Base-by-base conservation (phyloP, 345 rosid genomes). In the Eutrema heterophyllum region DNA sequence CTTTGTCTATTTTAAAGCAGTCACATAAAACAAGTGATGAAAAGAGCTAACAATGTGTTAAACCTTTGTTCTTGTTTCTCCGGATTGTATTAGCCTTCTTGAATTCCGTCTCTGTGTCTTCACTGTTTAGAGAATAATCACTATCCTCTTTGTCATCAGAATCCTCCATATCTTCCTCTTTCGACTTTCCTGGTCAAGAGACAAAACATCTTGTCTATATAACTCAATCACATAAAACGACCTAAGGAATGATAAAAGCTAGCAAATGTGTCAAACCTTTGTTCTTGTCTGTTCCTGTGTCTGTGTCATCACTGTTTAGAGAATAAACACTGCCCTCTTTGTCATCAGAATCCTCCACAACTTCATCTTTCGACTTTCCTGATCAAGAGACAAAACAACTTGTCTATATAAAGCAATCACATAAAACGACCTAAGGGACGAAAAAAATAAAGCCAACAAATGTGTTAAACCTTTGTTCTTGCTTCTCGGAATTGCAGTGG, bases 151-250 rank as follows among this genome's bases (percentile, higher is more conserved):
- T 15, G 0, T 32, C 73, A 48, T 74, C 72, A 30, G 72, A 58
- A 14, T 50, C 62, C 55, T 67, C 45, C 59, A 39, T 24, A 39
- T 36, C 41, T 35, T 36, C 53, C 36, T 29, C 67, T 74, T 38
- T 49, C 21, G 60, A 56, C 53, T 74, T 74, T 21, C 72, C 78
- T 74, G 60, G 3, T 14, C 41, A 73, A 64, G 57, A 53, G 57
- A 30, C 18, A 64, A 44, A 44, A 35, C 24, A 57, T 5, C 2
- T 14, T 51, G 27, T 67, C 36, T n/a, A 27, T 11, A 27, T 15
- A 35, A 49, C 30, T 12, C 43, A 64, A 9, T 21, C 2, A 32
- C 38, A 30, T 54, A 9, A 48, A 46, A 54, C 53, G n/a, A 43
- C 1, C 4, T 29, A 54, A 32, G 15, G 39, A 29, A 54, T 13